These are phyloP conservation scores for Phanerochaete carnosa DNA, from an alignment of 768 basidiomycete genomes.

Conservation along the genomic window DNA sequence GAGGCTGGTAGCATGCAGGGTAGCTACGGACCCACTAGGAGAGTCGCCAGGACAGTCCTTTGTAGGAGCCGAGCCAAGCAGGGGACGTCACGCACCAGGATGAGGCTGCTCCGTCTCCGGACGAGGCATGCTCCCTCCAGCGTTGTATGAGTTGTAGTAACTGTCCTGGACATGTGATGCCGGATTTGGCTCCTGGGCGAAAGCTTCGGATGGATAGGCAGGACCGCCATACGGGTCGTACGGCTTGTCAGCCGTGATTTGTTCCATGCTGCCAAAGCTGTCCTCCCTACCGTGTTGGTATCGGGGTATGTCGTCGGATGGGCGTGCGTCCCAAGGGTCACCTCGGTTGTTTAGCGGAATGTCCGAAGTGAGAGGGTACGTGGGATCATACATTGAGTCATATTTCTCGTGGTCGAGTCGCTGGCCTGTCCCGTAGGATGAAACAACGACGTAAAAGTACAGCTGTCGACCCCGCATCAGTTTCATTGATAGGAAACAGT, in stretches of 20 bases:
- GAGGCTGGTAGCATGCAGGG: constrained; percentile 14
- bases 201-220: constrained; percentile 25
- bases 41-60: constrained; percentile 21
- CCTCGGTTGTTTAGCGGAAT: constrained; percentile 62
- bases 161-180: constrained; percentile 31
- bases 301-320: constrained; percentile 39
- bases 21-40: constrained; percentile 27
- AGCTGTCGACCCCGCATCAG: constrained; percentile 39
- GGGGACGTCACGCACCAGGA: constrained; percentile 39
- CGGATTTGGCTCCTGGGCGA: constrained; percentile 38
- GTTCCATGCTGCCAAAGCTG: constrained; percentile 54
- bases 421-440: constrained; percentile 70
- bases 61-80: neutral
- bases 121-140: constrained; percentile 27
- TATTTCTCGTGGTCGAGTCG: constrained; percentile 80
- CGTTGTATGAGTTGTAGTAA: constrained; percentile 26
- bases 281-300: constrained; percentile 47
- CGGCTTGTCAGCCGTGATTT: constrained; percentile 46
- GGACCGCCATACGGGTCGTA: constrained; percentile 22
- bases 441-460: constrained; percentile 45
- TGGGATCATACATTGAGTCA: constrained; percentile 63
- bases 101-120: constrained; percentile 40
- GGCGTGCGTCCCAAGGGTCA: constrained; percentile 69
- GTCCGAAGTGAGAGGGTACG: constrained; percentile 50
- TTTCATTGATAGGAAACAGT: constrained; percentile 20